These are phyloP conservation scores for Marchantia paleacea DNA, from an alignment of 225 moss, liverwort and hornwort species.

Conservation along the genomic window DNA sequence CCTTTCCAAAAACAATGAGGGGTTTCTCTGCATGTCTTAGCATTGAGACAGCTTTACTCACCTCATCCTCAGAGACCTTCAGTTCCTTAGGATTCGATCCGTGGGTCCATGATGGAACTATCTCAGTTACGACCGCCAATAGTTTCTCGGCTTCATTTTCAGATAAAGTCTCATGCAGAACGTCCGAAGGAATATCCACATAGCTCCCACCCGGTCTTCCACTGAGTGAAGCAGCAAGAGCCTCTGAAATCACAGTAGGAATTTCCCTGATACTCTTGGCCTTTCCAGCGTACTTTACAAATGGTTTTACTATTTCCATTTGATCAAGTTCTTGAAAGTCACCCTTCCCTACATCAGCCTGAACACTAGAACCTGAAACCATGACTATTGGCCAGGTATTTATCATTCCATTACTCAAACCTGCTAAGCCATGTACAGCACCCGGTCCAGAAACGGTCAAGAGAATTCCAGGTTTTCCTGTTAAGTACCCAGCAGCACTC, in stretches of 20 bases:
- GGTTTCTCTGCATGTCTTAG: slow-evolving; percentile 80
- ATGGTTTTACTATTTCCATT: slow-evolving; percentile 79
- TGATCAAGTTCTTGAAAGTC: slow-evolving; percentile 98
- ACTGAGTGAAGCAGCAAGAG: slow-evolving; percentile 54
- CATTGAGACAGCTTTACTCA: slow-evolving; percentile 56
- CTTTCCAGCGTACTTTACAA: slow-evolving; percentile 78
- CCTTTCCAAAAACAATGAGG: slow-evolving; percentile 89
- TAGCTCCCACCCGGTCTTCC: slow-evolving; percentile 85
- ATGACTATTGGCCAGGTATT: slow-evolving; percentile 93
- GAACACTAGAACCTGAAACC: slow-evolving; percentile 92
- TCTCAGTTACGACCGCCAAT: slow-evolving; percentile 51
- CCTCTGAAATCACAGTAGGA: slow-evolving; percentile 64
- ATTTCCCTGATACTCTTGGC: slow-evolving; percentile 75
- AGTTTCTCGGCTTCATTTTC: slow-evolving; percentile 57
- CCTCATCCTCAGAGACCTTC: slow-evolving; percentile 37
- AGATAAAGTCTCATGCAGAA: slow-evolving; percentile 76
- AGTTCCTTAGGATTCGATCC: slow-evolving; percentile 42
- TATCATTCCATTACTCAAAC: slow-evolving; percentile 89
- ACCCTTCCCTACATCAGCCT: slow-evolving; percentile 87
- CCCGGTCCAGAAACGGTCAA: slow-evolving; percentile 95
- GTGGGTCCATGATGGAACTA: slow-evolving; percentile 54
- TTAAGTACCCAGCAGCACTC: slow-evolving; percentile 83
- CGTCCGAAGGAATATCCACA: slow-evolving; percentile 84
- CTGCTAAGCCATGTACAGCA: slow-evolving; percentile 93
- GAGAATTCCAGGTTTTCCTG: slow-evolving; percentile 89